Evolutionary conservation across 1,139 yeast species (phyloP).

Genomic region (Nakaseomyces kungkrabaensis): DNA sequence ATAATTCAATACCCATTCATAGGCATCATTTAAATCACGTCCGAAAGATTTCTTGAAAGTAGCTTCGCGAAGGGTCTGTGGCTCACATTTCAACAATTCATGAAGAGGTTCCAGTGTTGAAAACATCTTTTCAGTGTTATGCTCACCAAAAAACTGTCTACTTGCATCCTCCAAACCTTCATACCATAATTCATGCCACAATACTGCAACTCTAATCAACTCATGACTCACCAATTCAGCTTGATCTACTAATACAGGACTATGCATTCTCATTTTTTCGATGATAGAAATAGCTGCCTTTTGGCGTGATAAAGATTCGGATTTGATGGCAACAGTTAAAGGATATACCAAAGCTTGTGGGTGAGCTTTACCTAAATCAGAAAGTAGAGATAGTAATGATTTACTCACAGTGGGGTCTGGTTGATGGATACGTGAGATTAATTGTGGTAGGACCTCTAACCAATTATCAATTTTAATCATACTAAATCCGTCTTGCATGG

Average conservation of each 20-base stretch:
- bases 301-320: constrained; percentile 82
- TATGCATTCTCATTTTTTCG: constrained; percentile 85
- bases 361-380: constrained; percentile 88
- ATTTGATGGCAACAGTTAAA: constrained; percentile 88
- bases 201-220: constrained; percentile 83
- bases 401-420: constrained; percentile 80
- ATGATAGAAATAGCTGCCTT: constrained; percentile 86
- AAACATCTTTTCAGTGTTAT: constrained; percentile 90
- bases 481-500: constrained; percentile 83
- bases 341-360: constrained; percentile 97
- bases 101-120: constrained; percentile 86
- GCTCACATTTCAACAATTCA: constrained; percentile 71
- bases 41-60: constrained; percentile 93
- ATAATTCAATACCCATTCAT: constrained; percentile 84
- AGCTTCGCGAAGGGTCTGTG: constrained; percentile 89
- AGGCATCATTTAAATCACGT: constrained; percentile 84
- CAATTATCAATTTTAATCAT: constrained; percentile 88
- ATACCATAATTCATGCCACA: constrained; percentile 98
- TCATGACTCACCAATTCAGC: constrained; percentile 90
- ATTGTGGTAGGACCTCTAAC: constrained; percentile 91
- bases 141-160: constrained; percentile 85
- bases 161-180: constrained; percentile 97
- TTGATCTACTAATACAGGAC: constrained; percentile 77
- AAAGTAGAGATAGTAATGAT: constrained; percentile 66
- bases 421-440: constrained; percentile 93